phyloP scores from a whole-genome alignment of 768 basidiomycete species.

The Suillus lakei region DNA sequence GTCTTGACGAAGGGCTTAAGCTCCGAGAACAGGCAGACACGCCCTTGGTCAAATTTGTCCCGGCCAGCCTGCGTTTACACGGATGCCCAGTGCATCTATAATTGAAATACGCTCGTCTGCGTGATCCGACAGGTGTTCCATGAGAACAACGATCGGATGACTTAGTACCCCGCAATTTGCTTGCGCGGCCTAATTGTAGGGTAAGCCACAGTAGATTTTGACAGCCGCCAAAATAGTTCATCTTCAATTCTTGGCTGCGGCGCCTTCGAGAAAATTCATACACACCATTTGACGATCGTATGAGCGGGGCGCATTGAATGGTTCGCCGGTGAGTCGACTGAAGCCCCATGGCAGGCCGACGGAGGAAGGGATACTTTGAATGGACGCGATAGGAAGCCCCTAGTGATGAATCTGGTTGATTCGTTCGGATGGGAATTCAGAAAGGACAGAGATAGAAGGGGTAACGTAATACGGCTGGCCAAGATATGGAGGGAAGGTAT shows the following conservation, averaged over 20 bases:
- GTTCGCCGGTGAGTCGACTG: neutral
- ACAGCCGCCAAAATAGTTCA: neutral
- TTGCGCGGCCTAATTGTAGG: slow-evolving; percentile 74
- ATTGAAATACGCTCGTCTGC: slow-evolving; percentile 77
- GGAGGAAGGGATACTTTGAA: neutral
- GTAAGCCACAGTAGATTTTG: neutral
- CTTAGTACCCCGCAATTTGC: slow-evolving; percentile 85
- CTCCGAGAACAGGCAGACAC: slow-evolving; percentile 60
- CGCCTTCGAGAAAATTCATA: neutral
- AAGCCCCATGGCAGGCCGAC: neutral
- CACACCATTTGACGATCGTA: neutral
- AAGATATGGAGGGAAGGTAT: neutral
- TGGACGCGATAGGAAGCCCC: neutral
- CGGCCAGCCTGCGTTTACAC: slow-evolving; percentile 87
- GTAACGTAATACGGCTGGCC: neutral
- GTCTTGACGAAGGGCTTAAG: neutral
- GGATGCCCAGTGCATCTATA: slow-evolving; percentile 82
- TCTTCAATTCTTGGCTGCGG: neutral
- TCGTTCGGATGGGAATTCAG: neutral
- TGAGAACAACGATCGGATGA: neutral
- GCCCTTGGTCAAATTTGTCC: slow-evolving; percentile 85
- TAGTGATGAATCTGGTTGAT: neutral
- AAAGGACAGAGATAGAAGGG: neutral
- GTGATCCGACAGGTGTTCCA: slow-evolving; percentile 51
- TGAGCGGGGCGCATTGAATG: neutral